These are phyloP conservation scores for Plasmodium vivax DNA, from an alignment of 169 alveolate species.

Conservation along the genomic window DNA sequence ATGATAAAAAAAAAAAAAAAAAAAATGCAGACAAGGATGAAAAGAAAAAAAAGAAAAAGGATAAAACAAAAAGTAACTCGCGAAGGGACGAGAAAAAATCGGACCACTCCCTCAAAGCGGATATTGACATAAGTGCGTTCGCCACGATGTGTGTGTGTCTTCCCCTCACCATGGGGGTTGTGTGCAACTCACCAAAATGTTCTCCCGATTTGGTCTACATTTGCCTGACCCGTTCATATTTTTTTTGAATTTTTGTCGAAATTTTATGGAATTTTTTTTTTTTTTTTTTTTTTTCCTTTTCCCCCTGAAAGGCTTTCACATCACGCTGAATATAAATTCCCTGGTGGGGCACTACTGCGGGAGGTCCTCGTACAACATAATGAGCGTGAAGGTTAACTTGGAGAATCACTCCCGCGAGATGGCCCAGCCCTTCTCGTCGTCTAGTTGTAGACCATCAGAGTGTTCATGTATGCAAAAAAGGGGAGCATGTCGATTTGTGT, in stretches of 20 bases:
- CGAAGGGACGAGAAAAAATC: not conserved
- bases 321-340: slow-evolving; percentile 56
- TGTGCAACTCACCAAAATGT: not conserved
- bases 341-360: slow-evolving; percentile 38
- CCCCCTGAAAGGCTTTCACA: slow-evolving; percentile 12
- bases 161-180: not conserved
- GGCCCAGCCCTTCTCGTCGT: not conserved
- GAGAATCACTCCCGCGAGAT: not conserved
- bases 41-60: slow-evolving; percentile 46
- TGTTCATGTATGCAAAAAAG: not conserved
- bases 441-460: not conserved
- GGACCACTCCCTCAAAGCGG: slow-evolving; percentile 3
- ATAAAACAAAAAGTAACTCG: slow-evolving; percentile 10
- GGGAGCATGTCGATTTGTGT: not conserved
- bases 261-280: not conserved
- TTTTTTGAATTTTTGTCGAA: not conserved
- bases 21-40: not conserved
- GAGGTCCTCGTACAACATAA: slow-evolving; percentile 30
- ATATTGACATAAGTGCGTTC: slow-evolving; percentile 39
- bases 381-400: slow-evolving; percentile 36
- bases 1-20: too few species aligned
- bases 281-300: not conserved
- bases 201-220: not conserved
- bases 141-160: not conserved
- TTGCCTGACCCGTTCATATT: not conserved